phyloP scores from a whole-genome alignment of 352 stramenopile species.

The Globisporangium yorkense region DNA sequence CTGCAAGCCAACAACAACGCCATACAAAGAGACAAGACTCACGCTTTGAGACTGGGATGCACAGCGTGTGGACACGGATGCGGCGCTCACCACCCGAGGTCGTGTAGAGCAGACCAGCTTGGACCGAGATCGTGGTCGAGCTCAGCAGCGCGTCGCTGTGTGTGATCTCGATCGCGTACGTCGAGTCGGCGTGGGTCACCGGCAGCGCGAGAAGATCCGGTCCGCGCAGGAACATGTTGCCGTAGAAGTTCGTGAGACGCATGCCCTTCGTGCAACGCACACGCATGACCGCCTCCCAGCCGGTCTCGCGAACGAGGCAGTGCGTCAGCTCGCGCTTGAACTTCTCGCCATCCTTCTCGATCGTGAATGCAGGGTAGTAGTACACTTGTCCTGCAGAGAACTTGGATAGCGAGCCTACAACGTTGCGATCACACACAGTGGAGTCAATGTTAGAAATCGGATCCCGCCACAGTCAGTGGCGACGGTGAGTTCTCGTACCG shows the following conservation, averaged over 20 bases:
- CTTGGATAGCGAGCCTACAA: constrained; percentile 87
- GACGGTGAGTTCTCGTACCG: constrained; percentile 21
- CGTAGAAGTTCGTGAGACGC: constrained; percentile 98
- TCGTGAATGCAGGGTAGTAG: constrained; percentile 95
- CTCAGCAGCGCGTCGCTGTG: constrained; percentile 95
- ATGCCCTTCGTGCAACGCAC: constrained; percentile 97
- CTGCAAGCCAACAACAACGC: background rate
- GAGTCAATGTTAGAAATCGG: background rate
- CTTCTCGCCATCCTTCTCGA: constrained; percentile 87
- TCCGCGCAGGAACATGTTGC: constrained; percentile 97
- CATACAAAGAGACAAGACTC: constrained; percentile 13
- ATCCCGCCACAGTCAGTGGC: too few species aligned
- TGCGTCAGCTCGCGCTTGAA: constrained; percentile 93
- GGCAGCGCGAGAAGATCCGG: constrained; percentile 96
- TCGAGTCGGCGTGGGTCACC: constrained; percentile 94
- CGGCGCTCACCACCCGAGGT: constrained; percentile 94
- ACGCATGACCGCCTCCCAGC: constrained; percentile 96
- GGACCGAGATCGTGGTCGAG: constrained; percentile 92
- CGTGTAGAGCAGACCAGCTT: constrained; percentile 97
- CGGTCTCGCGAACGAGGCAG: constrained; percentile 90
- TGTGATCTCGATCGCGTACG: constrained; percentile 96
- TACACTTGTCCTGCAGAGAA: constrained; percentile 95
- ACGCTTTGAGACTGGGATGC: constrained; percentile 89
- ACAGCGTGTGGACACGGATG: constrained; percentile 98
- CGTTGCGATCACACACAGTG: background rate